Conservation (phyloP, 495 filamentous ascomycete species). For the Hypoxylon subgilvum region DNA sequence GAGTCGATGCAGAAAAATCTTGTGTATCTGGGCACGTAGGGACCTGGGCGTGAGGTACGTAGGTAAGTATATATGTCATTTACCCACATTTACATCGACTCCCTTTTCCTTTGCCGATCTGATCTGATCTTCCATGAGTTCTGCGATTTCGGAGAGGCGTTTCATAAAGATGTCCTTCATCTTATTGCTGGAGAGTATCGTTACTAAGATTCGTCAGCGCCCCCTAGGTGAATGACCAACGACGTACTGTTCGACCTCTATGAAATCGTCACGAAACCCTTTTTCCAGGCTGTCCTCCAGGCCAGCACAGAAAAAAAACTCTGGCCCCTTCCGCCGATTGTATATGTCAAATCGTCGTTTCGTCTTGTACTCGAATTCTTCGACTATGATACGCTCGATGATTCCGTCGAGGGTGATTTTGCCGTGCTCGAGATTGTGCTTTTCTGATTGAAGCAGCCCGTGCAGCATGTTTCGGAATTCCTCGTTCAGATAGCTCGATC, state of each 20-base stretch:
- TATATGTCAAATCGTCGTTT: slow-evolving; percentile 18
- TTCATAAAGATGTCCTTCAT: slow-evolving; percentile 15
- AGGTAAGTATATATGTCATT: no score
- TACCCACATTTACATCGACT: slow-evolving; percentile 9
- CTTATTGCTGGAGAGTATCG: slow-evolving; percentile 7
- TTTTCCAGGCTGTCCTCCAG: no score
- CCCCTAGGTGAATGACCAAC: no score
- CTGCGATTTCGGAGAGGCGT: slow-evolving; percentile 1
- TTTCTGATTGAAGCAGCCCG: slow-evolving; percentile 1
- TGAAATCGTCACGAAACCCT: no score
- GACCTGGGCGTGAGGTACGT: no score
- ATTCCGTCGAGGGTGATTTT: slow-evolving; percentile 7
- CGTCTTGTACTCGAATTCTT: slow-evolving; percentile 14
- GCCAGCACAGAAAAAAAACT: no score
- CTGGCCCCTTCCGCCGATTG: no score
- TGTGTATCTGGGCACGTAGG: no score
- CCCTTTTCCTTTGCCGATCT: slow-evolving; percentile 5
- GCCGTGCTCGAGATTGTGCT: slow-evolving; percentile 9
- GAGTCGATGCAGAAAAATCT: no score
- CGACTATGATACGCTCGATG: slow-evolving; percentile 14
- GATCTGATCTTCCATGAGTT: slow-evolving; percentile 17
- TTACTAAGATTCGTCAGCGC: no score
- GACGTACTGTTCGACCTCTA: no score
- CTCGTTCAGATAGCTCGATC: slow-evolving; percentile 26
- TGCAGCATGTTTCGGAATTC: slow-evolving; percentile 6